Conservation (phyloP, 2,329 filamentous ascomycete species). For the Conoideocrella luteorostrata region DNA sequence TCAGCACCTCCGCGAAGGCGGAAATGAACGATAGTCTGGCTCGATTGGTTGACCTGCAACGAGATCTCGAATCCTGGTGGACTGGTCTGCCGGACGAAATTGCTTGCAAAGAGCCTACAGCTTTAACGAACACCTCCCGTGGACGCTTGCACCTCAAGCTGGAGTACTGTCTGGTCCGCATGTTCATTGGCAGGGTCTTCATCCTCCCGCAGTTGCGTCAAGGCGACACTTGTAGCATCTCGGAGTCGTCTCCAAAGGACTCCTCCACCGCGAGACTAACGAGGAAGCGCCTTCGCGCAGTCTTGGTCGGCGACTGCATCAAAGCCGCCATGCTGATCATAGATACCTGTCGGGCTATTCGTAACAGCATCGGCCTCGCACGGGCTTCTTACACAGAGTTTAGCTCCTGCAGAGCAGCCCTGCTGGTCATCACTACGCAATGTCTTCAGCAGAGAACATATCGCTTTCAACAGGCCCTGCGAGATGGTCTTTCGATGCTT, state of each 20-base stretch:
- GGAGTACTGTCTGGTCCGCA: conserved; percentile 45
- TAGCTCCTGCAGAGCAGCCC: conserved; percentile 46
- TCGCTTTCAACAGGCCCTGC: conserved; percentile 35
- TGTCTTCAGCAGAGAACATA: conserved; percentile 31
- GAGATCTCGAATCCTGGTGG: too few relatives aligned
- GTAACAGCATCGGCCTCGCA: conserved; percentile 45
- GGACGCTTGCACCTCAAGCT: conserved; percentile 44
- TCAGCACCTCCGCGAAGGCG: conserved; percentile 25
- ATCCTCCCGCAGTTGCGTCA: conserved; percentile 34
- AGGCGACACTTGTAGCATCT: conserved; percentile 23
- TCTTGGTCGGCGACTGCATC: conserved; percentile 45
- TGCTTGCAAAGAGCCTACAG: too few relatives aligned
- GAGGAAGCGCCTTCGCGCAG: conserved; percentile 26
- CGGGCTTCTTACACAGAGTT: conserved; percentile 51
- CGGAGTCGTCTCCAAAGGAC: conserved; percentile 18
- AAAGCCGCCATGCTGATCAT: conserved; percentile 45
- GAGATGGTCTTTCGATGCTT: conserved; percentile 44
- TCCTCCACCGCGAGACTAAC: conserved; percentile 20
- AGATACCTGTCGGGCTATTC: conserved; percentile 42
- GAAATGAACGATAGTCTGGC: conserved; percentile 27
- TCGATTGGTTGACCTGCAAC: too few relatives aligned
- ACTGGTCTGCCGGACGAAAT: too few relatives aligned
- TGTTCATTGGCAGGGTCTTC: conserved; percentile 49
- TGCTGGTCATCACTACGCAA: conserved; percentile 40
- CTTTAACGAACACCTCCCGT: conserved; percentile 38